Conservation (phyloP, 345 rosid species). For the Aurinia saxatilis region DNA sequence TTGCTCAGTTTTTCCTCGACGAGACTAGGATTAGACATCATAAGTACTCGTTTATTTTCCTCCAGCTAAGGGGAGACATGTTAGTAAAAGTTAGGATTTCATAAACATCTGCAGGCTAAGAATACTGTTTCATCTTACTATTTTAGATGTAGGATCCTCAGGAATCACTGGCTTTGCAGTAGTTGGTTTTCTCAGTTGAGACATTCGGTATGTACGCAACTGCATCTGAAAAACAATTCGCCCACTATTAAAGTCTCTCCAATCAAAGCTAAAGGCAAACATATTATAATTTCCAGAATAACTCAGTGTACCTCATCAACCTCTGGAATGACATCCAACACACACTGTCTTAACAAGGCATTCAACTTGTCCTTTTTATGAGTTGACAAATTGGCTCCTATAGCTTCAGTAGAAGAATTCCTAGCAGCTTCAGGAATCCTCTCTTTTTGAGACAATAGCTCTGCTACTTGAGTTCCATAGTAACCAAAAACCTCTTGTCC, state of each 20-base stretch:
- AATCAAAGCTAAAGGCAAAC: background rate
- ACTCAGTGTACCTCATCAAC: conserved; percentile 18
- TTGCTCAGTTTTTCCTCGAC: conserved; percentile 9
- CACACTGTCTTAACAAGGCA: conserved; percentile 19
- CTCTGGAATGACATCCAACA: conserved; percentile 1
- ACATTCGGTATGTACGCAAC: conserved; percentile 1
- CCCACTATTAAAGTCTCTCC: background rate
- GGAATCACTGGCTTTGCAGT: background rate
- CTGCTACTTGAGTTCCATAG: conserved; percentile 17
- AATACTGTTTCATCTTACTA: background rate
- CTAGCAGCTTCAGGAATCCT: background rate
- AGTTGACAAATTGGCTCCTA: conserved; percentile 23
- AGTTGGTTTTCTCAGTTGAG: background rate
- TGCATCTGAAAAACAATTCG: conserved; percentile 20
- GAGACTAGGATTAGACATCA: conserved; percentile 19
- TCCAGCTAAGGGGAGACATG: conserved; percentile 5
- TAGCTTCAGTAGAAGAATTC: conserved; percentile 1
- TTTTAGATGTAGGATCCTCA: background rate
- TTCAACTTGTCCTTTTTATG: conserved; percentile 19
- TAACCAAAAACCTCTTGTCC: conserved; percentile 12
- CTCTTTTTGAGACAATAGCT: conserved; percentile 20
- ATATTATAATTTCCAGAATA: background rate
- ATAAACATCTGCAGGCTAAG: background rate
- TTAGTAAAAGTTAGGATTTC: background rate
- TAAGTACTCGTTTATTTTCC: conserved; percentile 6